Evolutionary conservation across 169 alveolate genomes (phyloP), one percentile per base, ranked within the genome.

Genomic region (Plasmodium relictum): DNA sequence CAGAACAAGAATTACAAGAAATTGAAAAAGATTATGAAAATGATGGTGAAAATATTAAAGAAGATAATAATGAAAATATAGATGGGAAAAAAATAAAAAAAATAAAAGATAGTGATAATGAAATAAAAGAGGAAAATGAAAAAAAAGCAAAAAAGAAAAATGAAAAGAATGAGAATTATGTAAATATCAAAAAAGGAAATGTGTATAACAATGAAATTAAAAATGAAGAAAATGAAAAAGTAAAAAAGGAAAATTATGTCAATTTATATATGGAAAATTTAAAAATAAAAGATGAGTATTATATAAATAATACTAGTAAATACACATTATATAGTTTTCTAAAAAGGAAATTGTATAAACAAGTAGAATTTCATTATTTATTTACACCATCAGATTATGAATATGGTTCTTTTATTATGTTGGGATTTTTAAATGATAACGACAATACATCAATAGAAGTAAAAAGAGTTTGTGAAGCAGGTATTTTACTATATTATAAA

Each of bases 391-490:
- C 96, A 14, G 98, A 96, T 73, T 96, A 94, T 78, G 91, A 91
- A 48, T 74, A 94, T 16, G 98, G 98, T 16, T 91, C 96, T 10
- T 94, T 83, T 65, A 97, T 96, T 12, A 89, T 96, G 91, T 89
- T 96, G 83, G 98, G 98, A 10, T 96, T 96, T 92, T 72, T 96
- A 78, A 96, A 96, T 89, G 95, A 95, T 52, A 95, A 96, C 42
- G 65, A 83, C 5, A 92, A 72, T 52, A 39, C 89, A 14, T 18
- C 50, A 20, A 69, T 83, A 37, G 91, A 83, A 24, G 80, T 70
- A 9, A 95, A 92, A 58, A 80, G 97, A 42, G 94, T 96, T 1
- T 92, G 96, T 65, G 98, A 96, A 61, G 94, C 98, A 0, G 98
- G 98, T 14, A 95, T 96, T 24, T 88, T 96, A 88, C 93, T 96